Conservation (phyloP, 2,329 filamentous ascomycete species). For the Xylaria sp. region DNA sequence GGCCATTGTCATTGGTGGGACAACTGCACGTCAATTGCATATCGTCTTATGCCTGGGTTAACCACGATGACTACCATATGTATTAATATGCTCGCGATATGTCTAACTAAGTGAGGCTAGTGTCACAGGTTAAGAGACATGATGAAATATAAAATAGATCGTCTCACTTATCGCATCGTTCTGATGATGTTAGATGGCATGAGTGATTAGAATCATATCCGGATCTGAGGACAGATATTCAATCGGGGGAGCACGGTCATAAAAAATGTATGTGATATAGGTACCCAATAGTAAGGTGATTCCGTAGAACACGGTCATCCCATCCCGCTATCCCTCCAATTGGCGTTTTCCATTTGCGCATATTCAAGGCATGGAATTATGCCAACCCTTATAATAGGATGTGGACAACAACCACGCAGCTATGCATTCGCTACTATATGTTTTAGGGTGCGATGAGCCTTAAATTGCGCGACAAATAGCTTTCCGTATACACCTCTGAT, state of each 20-base stretch:
- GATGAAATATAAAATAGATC: constrained; percentile 18
- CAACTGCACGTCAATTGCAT: constrained; percentile 22
- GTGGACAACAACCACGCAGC: neutral
- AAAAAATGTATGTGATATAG: neutral
- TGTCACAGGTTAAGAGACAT: neutral
- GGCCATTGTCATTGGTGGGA: neutral
- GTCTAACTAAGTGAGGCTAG: neutral
- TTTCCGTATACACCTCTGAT: neutral
- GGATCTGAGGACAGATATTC: neutral
- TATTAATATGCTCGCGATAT: constrained; percentile 19
- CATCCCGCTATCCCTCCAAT: neutral
- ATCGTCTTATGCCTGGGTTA: neutral
- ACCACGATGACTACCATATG: constrained; percentile 2
- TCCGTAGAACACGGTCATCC: neutral
- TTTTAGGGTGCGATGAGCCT: neutral
- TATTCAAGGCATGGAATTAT: neutral
- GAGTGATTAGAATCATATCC: neutral
- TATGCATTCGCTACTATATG: neutral
- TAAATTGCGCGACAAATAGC: neutral
- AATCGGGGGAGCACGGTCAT: neutral
- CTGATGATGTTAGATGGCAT: neutral
- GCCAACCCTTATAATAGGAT: neutral
- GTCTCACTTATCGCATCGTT: neutral
- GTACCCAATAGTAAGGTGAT: neutral
- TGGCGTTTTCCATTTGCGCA: neutral